These are phyloP conservation scores for Rhodamnia argentea DNA, from an alignment of 345 rosid species.

Conservation along the genomic window DNA sequence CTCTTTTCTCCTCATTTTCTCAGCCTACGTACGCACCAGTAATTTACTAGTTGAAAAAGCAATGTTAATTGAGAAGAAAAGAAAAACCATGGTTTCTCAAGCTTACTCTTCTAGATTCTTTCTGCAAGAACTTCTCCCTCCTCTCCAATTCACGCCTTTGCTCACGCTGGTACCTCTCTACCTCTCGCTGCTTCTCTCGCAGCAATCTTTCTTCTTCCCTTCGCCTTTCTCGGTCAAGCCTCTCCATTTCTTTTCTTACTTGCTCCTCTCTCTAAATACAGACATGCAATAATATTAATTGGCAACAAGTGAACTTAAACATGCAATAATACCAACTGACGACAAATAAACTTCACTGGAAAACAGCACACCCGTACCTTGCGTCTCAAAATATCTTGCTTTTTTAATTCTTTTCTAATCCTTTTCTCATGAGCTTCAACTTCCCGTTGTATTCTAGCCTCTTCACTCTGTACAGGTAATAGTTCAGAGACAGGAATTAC, in stretches of 20 bases:
- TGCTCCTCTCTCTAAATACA: conserved; percentile 65
- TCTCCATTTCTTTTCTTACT: conserved; percentile 75
- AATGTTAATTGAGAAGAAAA: background rate
- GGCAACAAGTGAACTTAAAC: background rate
- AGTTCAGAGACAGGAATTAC: background rate
- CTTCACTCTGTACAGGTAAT: conserved; percentile 47
- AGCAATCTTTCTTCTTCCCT: conserved; percentile 84
- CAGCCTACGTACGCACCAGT: conserved; percentile 36
- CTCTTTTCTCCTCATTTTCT: conserved; percentile 77
- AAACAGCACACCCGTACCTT: conserved; percentile 36
- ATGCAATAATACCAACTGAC: background rate
- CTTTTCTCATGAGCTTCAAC: conserved; percentile 85
- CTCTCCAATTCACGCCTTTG: conserved; percentile 84
- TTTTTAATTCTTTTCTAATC: conserved; percentile 78
- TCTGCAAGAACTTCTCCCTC: conserved; percentile 76
- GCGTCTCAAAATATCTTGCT: conserved; percentile 68
- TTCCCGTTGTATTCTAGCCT: conserved; percentile 79
- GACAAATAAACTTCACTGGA: background rate
- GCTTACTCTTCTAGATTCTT: conserved; percentile 74
- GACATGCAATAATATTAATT: background rate
- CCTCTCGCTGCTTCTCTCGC: conserved; percentile 91
- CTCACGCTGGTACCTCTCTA: conserved; percentile 68
- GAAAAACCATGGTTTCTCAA: background rate
- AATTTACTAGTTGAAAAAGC: background rate
- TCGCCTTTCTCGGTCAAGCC: conserved; percentile 84